phyloP scores from a whole-genome alignment of 1,284 basidiomycete species.

The Trichosporon coremiiforme region DNA sequence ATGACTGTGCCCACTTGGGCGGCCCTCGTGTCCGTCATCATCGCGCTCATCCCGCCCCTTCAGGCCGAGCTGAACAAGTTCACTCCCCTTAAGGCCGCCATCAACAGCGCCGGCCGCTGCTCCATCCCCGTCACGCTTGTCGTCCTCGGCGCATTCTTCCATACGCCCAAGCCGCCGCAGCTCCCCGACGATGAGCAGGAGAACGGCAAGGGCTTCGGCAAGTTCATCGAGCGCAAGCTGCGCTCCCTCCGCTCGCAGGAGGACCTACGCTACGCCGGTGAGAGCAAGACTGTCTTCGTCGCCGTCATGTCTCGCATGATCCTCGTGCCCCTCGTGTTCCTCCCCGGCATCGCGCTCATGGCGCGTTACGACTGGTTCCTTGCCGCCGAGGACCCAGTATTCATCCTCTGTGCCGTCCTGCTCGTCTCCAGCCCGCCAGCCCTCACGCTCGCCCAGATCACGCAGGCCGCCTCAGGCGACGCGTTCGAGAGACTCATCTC shows the following conservation, averaged over 20 bases:
- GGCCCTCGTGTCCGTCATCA: constrained; percentile 73
- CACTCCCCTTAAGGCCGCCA: constrained; percentile 70
- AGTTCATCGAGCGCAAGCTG: constrained; percentile 44
- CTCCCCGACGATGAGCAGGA: constrained; percentile 22
- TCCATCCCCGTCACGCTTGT: constrained; percentile 87
- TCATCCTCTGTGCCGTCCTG: constrained; percentile 67
- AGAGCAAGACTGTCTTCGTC: constrained; percentile 78
- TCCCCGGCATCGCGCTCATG: constrained; percentile 70
- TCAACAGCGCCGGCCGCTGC: constrained; percentile 73
- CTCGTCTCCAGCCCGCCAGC: constrained; percentile 63
- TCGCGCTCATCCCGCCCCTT: constrained; percentile 75
- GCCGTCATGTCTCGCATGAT: constrained; percentile 76
- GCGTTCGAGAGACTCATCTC: constrained; percentile 85
- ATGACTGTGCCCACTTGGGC: constrained; percentile 88
- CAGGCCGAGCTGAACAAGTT: constrained; percentile 68
- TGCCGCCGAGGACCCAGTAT: constrained; percentile 56
- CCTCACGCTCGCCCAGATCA: constrained; percentile 66
- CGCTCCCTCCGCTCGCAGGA: constrained; percentile 25
- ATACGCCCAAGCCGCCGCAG: constrained; percentile 50
- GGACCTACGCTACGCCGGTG: constrained; percentile 61
- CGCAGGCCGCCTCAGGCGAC: constrained; percentile 80
- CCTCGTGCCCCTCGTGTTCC: constrained; percentile 73
- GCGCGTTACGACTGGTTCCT: constrained; percentile 66
- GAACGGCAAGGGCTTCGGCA: constrained; percentile 16
- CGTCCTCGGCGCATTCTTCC: constrained; percentile 91